phyloP scores from a whole-genome alignment of 73 alveolate species.

The Tetrahymena elliotti region DNA sequence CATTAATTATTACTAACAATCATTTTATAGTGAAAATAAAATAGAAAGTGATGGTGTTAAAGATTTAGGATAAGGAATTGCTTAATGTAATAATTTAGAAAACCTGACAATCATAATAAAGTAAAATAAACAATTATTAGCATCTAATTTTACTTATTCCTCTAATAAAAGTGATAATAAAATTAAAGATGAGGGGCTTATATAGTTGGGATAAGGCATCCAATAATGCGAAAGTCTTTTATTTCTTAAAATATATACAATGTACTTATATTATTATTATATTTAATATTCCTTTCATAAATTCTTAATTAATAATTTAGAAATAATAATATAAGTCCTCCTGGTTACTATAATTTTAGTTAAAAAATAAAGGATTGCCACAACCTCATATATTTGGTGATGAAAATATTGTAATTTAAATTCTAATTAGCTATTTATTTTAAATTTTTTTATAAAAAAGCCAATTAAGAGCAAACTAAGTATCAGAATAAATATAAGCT shows the following conservation, averaged over 20 bases:
- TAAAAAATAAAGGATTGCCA: background rate
- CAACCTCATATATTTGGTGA: background rate
- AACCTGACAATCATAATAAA: background rate
- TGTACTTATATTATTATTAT: background rate
- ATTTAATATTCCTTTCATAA: background rate
- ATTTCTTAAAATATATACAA: background rate
- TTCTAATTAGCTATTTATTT: background rate
- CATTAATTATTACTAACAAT: background rate
- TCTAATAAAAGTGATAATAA: background rate
- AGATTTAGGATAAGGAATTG: background rate
- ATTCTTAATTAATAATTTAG: background rate
- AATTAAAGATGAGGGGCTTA: background rate
- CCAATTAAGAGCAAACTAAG: background rate
- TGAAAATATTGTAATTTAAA: background rate
- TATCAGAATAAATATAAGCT: background rate
- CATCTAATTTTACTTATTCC: background rate
- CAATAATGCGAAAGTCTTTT: background rate
- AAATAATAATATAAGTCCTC: background rate
- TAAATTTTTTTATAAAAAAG: background rate
- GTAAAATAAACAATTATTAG: background rate
- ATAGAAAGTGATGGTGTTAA: background rate
- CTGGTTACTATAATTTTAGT: background rate
- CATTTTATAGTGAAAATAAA: background rate
- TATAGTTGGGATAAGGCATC: background rate
- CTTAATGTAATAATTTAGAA: background rate